These are phyloP conservation scores for Cucurbita moschata DNA, from an alignment of 306 rosid species.

Conservation along the genomic window DNA sequence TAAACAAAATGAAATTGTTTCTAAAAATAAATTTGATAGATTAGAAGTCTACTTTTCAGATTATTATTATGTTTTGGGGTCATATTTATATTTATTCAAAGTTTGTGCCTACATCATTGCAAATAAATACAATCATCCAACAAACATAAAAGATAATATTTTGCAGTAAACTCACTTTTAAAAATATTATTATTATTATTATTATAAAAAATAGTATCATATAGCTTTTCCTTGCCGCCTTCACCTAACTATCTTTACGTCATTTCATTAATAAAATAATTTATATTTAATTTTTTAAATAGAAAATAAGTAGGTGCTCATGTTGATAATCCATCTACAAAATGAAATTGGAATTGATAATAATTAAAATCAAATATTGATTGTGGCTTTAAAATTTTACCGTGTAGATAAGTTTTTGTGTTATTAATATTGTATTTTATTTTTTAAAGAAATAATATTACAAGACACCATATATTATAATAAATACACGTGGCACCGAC, in stretches of 20 bases:
- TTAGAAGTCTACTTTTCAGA: background rate
- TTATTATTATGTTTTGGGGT: background rate
- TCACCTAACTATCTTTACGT: background rate
- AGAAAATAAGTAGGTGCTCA: no score
- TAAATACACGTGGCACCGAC: constrained; percentile 1
- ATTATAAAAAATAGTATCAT: background rate
- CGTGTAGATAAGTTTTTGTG: background rate
- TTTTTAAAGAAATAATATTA: background rate
- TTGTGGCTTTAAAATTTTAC: background rate
- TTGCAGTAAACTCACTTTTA: background rate
- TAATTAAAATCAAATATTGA: background rate
- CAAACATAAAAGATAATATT: background rate
- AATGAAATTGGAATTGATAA: no score
- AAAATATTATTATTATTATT: background rate
- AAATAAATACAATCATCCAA: background rate
- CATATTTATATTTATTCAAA: background rate
- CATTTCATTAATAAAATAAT: background rate
- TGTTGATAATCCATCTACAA: no score
- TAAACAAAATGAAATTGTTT: background rate
- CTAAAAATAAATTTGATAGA: background rate
- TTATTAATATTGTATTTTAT: background rate
- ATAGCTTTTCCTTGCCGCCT: background rate
- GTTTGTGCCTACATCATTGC: background rate
- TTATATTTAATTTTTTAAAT: background rate
- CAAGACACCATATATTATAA: background rate